phyloP scores from a whole-genome alignment of 768 basidiomycete genomes.

The Trametes meyenii region DNA sequence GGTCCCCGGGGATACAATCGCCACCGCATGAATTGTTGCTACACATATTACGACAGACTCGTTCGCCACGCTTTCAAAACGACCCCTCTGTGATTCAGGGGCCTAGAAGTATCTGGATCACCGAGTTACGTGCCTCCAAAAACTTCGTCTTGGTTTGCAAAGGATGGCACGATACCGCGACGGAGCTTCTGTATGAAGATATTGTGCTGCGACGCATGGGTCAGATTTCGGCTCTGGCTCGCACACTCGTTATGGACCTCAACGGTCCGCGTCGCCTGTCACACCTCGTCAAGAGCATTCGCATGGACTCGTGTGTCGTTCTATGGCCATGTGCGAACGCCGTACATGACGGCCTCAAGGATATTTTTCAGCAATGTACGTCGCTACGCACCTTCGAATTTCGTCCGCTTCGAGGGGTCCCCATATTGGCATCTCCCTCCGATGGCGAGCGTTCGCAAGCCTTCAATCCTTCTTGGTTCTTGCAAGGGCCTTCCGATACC shows the following conservation, averaged over 20 bases:
- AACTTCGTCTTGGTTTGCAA: constrained; percentile 14
- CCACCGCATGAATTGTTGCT: constrained; percentile 11
- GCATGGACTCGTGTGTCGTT: constrained; percentile 8
- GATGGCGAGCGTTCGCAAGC: not conserved
- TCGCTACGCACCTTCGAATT: constrained; percentile 9
- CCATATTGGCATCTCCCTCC: not conserved
- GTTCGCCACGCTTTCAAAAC: not conserved
- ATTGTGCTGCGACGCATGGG: constrained; percentile 13
- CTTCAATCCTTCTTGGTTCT: constrained; percentile 7
- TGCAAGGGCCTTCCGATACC: not conserved
- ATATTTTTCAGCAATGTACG: not conserved
- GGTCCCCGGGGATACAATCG: not conserved
- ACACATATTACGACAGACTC: not conserved
- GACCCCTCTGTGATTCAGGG: constrained; percentile 2
- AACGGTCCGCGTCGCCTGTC: not conserved
- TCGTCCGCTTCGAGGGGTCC: not conserved
- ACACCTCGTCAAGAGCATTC: constrained; percentile 2
- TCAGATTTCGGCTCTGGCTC: constrained; percentile 9
- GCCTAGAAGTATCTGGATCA: not conserved
- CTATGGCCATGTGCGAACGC: constrained; percentile 3
- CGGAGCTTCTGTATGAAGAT: constrained; percentile 13
- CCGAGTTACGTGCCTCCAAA: constrained; percentile 9
- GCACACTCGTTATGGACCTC: not conserved
- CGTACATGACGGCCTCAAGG: not conserved
- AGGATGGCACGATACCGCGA: constrained; percentile 8